Evolutionary conservation across 1,139 yeast species (phyloP), one percentile per base, ranked within the genome.

Genomic region (Taphrina communis): DNA sequence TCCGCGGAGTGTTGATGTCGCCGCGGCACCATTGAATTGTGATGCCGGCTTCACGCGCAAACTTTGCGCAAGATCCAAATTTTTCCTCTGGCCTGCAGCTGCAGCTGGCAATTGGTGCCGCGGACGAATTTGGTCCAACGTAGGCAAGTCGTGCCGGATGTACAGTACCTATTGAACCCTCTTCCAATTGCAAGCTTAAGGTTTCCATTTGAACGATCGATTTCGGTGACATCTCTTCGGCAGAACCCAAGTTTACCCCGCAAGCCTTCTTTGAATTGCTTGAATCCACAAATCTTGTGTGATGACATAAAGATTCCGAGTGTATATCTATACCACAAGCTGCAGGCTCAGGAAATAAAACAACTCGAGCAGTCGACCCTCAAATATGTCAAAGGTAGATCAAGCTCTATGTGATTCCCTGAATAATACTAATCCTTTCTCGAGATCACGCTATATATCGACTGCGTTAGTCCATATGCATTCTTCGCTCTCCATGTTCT

Each of bases 401-500:
- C 2, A 50, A 17, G n/a, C 25, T 4, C 52, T 46, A 17, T 21
- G 11, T 11, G 5, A 17, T 4, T 17, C 6, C 21, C 3, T 25
- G 31, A 25, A 4, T 25, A 4, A 25, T 25, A 25, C 31, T 46
- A 9, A n/a, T 21, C 12, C 52, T 50, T 11, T 11, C 14, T 35
- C 14, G 11, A 63, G 61, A 46, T 63, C 19, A 63, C 61, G n/a
- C 48, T 63, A 35, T 63, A 63, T 55, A 42, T 63, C 36, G 67
- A 63, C 41, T 31, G 41, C 31, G 67, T 63, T 14, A 42, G 55
- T 14, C 67, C 67, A 6, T 63, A 63, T 50, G 51, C 56, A 19
- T 63, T 53, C 67, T 63, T 63, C 31, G 51, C 67, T 8, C 42
- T 63, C 38, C 67, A 63, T 50, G 59, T 63, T 38, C 38, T 63